Evolutionary conservation across 2,329 filamentous ascomycete genomes (phyloP).

Genomic region (Aspergillus fischeri): DNA sequence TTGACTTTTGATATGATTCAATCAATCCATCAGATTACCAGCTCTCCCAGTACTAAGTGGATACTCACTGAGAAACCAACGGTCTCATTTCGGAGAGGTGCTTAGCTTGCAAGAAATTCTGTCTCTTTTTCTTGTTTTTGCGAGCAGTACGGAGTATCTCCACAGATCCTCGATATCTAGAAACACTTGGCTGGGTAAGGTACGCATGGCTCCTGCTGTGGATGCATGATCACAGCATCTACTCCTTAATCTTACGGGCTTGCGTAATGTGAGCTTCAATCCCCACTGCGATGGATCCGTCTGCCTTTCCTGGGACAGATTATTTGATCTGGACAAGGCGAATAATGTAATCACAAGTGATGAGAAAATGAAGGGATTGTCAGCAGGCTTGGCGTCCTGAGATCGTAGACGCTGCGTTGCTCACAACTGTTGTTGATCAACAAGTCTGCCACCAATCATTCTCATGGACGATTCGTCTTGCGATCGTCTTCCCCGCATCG

Average conservation of each 20-base stretch:
- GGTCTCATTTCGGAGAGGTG: too few species aligned
- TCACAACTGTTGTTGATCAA: neutral
- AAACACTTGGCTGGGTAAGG: neutral
- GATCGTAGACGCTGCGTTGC: neutral
- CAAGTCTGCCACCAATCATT: neutral
- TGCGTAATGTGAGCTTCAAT: neutral
- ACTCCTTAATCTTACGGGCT: neutral
- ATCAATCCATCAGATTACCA: neutral
- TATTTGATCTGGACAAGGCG: neutral
- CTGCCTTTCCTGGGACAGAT: neutral
- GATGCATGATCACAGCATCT: neutral
- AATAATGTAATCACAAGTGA: neutral
- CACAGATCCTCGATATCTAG: neutral
- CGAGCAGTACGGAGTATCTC: neutral
- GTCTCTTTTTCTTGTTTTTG: neutral
- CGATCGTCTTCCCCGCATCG: neutral
- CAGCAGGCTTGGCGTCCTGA: neutral
- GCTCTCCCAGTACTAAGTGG: too few species aligned
- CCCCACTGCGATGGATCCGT: neutral
- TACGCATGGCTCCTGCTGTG: neutral
- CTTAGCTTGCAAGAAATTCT: too few species aligned
- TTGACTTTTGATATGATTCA: neutral
- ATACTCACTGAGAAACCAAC: too few species aligned
- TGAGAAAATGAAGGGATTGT: neutral
- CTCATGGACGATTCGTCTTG: neutral